Evolutionary conservation across 495 filamentous ascomycete genomes (phyloP).

Genomic region (Physcia stellaris): DNA sequence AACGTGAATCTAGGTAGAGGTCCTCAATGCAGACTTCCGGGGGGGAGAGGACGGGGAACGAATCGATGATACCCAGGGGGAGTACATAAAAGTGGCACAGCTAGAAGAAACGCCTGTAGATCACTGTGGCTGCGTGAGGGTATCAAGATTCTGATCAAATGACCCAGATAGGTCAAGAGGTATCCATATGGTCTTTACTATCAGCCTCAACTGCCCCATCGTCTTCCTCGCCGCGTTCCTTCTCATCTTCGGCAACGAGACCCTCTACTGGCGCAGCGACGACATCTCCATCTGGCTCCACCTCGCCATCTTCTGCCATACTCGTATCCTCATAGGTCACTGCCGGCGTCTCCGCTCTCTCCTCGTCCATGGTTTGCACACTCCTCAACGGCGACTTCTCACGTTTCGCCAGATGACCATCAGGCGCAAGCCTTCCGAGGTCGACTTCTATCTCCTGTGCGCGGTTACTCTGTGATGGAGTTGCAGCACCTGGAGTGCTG

Average conservation of each 20-base stretch:
- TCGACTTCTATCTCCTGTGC: constrained; percentile 26
- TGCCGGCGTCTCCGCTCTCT: constrained; percentile 20
- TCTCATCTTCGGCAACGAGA: constrained; percentile 25
- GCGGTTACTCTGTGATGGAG: constrained; percentile 34
- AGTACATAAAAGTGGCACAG: too few species aligned
- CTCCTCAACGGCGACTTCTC: constrained; percentile 29
- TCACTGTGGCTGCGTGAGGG: neutral
- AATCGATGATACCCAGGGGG: too few species aligned
- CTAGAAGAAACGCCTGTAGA: too few species aligned
- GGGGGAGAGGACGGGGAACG: too few species aligned
- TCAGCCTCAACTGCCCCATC: constrained; percentile 20
- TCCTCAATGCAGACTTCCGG: too few species aligned
- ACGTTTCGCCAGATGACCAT: constrained; percentile 21
- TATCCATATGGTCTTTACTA: constrained; percentile 57
- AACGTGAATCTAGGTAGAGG: too few species aligned
- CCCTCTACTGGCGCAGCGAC: constrained; percentile 24
- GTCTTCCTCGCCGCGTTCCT: constrained; percentile 36
- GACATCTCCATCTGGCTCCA: constrained; percentile 26
- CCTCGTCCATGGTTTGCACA: constrained; percentile 21
- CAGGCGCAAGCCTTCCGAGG: constrained; percentile 22
- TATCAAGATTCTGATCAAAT: neutral
- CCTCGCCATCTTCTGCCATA: constrained; percentile 54
- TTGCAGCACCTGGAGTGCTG: constrained; percentile 46
- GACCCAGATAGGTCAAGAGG: constrained; percentile 23
- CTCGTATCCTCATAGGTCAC: constrained; percentile 36